Conservation (phyloP, 1,139 yeast species). For the Taphrina betulina region DNA sequence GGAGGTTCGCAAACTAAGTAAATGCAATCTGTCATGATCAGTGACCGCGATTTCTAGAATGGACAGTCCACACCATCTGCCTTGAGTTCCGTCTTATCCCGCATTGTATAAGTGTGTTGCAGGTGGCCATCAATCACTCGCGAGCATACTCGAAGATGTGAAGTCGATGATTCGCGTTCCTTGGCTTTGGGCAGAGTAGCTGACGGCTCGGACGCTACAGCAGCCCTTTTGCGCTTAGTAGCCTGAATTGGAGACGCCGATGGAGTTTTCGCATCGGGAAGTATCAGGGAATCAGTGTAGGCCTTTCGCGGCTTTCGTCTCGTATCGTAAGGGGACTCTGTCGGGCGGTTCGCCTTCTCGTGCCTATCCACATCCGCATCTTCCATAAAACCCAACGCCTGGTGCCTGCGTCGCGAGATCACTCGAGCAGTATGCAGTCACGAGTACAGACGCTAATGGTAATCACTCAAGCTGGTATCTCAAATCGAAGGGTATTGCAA, state of each 20-base stretch:
- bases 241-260: no score
- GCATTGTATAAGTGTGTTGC: constrained; percentile 1
- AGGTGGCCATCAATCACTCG: neutral
- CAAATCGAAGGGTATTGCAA: no score
- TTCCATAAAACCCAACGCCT: no score
- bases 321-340: neutral
- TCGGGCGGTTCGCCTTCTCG: neutral
- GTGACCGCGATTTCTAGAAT: neutral
- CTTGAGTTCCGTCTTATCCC: constrained; percentile 3
- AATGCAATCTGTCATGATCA: constrained; percentile 55
- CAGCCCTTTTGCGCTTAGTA: no score
- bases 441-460: no score
- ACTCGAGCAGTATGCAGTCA: no score
- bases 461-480: no score
- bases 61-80: constrained; percentile 2
- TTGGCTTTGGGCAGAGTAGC: no score
- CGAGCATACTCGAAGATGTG: no score
- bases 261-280: neutral
- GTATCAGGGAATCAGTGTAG: neutral
- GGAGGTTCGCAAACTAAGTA: constrained; percentile 92
- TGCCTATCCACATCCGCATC: neutral
- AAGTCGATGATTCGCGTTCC: no score
- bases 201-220: no score
- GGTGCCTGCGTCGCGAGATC: no score
- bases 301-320: neutral